Evolutionary conservation across 352 stramenopile species (phyloP).

Genomic region (Phytophthora hibernalis): DNA sequence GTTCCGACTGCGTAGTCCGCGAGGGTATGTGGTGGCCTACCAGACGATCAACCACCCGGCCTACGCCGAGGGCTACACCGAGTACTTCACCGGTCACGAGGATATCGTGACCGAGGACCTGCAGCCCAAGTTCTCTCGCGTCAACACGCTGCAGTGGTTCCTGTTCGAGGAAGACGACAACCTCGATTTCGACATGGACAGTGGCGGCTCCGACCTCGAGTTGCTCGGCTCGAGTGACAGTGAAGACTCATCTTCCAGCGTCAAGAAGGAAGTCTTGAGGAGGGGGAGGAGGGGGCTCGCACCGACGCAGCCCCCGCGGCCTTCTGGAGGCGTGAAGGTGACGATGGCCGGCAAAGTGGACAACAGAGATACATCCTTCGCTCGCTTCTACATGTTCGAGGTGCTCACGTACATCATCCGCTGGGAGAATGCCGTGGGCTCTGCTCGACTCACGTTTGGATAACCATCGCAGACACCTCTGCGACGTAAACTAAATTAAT

Average conservation of each 20-base stretch:
- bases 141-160: conserved; percentile 62
- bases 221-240: conserved; percentile 42
- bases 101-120: conserved; percentile 34
- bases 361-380: conserved; percentile 49
- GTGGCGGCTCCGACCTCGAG: conserved; percentile 46
- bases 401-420: conserved; percentile 59
- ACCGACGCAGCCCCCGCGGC: conserved; percentile 1
- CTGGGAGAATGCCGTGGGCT: conserved; percentile 51
- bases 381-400: conserved; percentile 59
- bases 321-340: conserved; percentile 40
- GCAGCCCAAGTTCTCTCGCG: conserved; percentile 47
- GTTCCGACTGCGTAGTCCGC: conserved; percentile 49
- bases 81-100: conserved; percentile 44
- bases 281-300: conserved; percentile 19
- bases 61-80: conserved; percentile 41
- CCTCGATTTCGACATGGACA: conserved; percentile 50
- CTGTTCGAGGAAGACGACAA: conserved; percentile 39
- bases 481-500: conserved; percentile 30
- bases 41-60: conserved; percentile 51
- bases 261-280: conserved; percentile 16
- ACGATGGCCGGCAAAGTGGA: conserved; percentile 55
- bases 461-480: conserved; percentile 4
- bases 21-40: conserved; percentile 57
- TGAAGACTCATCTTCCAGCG: conserved; percentile 27
- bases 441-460: conserved; percentile 40